Conservation (phyloP, 345 rosid species). For the Eucalyptus pumila region DNA sequence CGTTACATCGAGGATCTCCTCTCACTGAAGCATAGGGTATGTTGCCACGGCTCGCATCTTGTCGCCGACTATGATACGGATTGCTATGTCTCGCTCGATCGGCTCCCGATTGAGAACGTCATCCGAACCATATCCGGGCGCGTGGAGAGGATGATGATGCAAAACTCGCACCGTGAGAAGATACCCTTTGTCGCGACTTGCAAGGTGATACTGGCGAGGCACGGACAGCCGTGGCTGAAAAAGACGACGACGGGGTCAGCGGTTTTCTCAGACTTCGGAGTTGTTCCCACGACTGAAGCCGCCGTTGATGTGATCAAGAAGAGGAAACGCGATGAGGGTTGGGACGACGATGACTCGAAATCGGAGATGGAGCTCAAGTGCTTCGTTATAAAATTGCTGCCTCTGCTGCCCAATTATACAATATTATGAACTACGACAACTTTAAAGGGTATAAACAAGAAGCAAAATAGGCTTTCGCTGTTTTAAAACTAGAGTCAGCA, state of each 20-base stretch:
- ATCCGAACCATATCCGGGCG: background rate
- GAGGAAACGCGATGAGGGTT: background rate
- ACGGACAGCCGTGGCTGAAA: background rate
- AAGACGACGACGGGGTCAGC: background rate
- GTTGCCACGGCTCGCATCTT: background rate
- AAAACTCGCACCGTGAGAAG: background rate
- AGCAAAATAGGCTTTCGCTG: background rate
- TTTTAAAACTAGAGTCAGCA: background rate
- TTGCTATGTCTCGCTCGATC: background rate
- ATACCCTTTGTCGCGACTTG: background rate
- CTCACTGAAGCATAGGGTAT: background rate
- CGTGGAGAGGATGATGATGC: background rate
- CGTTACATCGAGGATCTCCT: background rate
- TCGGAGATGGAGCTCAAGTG: background rate
- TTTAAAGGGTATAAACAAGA: background rate
- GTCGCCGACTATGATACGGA: background rate
- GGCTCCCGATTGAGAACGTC: background rate
- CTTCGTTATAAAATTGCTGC: background rate
- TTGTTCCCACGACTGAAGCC: background rate
- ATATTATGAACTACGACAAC: background rate
- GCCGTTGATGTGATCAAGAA: background rate
- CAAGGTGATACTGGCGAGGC: background rate
- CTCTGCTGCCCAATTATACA: background rate
- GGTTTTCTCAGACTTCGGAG: background rate
- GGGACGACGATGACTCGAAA: background rate